phyloP scores from a whole-genome alignment of 1,284 basidiomycete genomes.

The Moesziomyces antarcticus region DNA sequence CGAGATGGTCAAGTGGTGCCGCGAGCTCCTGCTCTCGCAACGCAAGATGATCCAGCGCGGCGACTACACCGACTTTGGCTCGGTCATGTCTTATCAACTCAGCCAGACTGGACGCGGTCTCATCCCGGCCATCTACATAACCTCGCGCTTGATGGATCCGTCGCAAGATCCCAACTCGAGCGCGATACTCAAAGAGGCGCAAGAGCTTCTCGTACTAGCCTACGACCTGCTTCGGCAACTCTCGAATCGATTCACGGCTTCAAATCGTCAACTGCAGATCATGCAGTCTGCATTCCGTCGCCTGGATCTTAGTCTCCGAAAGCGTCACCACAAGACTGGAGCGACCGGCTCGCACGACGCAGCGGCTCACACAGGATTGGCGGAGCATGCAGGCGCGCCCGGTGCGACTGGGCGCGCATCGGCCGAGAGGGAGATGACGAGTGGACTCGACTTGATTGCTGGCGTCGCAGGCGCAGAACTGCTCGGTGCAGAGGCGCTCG shows the following conservation, averaged over 20 bases:
- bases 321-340: constrained; percentile 27
- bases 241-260: constrained; percentile 37
- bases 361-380: background rate
- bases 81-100: constrained; percentile 51
- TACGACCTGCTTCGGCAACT: constrained; percentile 43
- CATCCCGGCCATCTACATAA: constrained; percentile 51
- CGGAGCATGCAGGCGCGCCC: constrained; percentile 5
- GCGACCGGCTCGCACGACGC: constrained; percentile 7
- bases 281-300: constrained; percentile 46
- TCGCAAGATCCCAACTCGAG: constrained; percentile 32
- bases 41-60: constrained; percentile 51
- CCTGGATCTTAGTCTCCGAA: constrained; percentile 42
- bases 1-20: constrained; percentile 52
- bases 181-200: constrained; percentile 40
- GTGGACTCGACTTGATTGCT: constrained; percentile 44
- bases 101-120: constrained; percentile 44
- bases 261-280: constrained; percentile 48
- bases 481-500: constrained; percentile 29
- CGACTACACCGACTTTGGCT: constrained; percentile 47
- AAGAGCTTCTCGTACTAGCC: constrained; percentile 44
- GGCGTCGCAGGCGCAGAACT: constrained; percentile 43
- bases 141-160: constrained; percentile 41
- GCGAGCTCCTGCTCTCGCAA: constrained; percentile 45
- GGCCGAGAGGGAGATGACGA: constrained; percentile 34
- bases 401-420: constrained; percentile 5